Base-by-base conservation (phyloP, 148 eudicot genomes). In the Pharnaceum exiguum region DNA sequence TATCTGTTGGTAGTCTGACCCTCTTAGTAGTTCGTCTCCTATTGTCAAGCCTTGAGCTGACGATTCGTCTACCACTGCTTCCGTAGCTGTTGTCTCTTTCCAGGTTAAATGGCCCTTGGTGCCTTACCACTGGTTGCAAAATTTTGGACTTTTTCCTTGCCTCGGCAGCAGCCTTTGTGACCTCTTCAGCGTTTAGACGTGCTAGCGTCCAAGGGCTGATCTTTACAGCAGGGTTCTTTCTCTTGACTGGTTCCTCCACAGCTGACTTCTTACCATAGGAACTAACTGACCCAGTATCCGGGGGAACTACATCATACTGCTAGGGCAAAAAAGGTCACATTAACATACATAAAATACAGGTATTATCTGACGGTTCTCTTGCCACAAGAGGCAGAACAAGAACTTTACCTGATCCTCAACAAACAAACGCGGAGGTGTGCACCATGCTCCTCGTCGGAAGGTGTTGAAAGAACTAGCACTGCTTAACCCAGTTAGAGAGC, bases 161-260 rank as follows among this genome's bases (percentile, higher is more conserved):
- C 65, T 94, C 96, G 1, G 96, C 91, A 43, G 99, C 99, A 37
- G 78, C 95, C 71, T 79, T 89, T 3, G 99, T 81, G 18, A 94
- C 96, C 48, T 94, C 93, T 40, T 86, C 96, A 23, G 99, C 81
- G 31, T 94, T 94, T 53, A 94, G 61, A 32, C 99, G 91, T 10
- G 99, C 95, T 21, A 94, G 68, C 8, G 96, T 67, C 99, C 99
- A 94, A 9, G 99, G 99, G 46, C 99, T 94, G 55, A 94, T 94
- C 73, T 89, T 94, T 45, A 94, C 99, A 8, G 88, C 77, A 1
- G 84, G 71, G 40, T 77, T 89, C 79, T 84, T 93, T 58, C 80
- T 94, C 89, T 84, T 94, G 46, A 64, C 58, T 32, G 78, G 83
- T 62, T 82, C 96, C 24, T 86, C 95, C 22, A 38, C 10, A 2